These are phyloP conservation scores for Betula pendula DNA, from an alignment of 306 rosid species.

Conservation along the genomic window DNA sequence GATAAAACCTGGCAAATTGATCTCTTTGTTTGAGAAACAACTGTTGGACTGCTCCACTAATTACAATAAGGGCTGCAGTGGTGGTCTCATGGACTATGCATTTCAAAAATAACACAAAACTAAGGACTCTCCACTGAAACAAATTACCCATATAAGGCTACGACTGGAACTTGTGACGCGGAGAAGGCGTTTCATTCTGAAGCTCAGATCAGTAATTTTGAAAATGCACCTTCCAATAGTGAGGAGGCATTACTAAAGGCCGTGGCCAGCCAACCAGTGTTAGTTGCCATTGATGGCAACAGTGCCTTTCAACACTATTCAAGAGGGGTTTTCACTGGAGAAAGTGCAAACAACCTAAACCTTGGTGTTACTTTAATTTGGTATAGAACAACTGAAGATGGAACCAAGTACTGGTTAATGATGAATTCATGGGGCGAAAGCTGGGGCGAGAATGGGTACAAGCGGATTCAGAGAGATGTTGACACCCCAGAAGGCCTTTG, in stretches of 20 bases:
- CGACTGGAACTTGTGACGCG: not conserved
- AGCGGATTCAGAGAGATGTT: no score
- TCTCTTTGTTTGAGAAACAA: slow-evolving; percentile 38
- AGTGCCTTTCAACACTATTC: no score
- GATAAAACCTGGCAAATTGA: slow-evolving; percentile 21
- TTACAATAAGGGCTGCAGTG: not conserved
- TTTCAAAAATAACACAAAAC: slow-evolving; percentile 10
- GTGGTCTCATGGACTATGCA: not conserved
- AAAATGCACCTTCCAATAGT: slow-evolving; percentile 16
- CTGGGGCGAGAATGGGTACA: no score
- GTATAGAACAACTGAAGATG: no score
- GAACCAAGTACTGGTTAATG: no score
- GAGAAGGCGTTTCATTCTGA: not conserved
- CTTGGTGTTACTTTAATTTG: no score
- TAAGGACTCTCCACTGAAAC: slow-evolving; percentile 24
- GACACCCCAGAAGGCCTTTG: no score
- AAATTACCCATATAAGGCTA: slow-evolving; percentile 20
- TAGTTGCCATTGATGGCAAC: not conserved
- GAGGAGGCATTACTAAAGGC: slow-evolving; percentile 26
- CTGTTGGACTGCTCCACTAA: slow-evolving; percentile 25
- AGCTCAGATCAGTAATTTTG: slow-evolving; percentile 16
- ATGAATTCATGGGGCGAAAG: no score
- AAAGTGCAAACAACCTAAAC: no score
- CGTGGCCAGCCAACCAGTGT: slow-evolving; percentile 25
- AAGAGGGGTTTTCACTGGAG: no score